Evolutionary conservation across 2,329 filamentous ascomycete species (phyloP).

Genomic region (Apiospora phragmitis): DNA sequence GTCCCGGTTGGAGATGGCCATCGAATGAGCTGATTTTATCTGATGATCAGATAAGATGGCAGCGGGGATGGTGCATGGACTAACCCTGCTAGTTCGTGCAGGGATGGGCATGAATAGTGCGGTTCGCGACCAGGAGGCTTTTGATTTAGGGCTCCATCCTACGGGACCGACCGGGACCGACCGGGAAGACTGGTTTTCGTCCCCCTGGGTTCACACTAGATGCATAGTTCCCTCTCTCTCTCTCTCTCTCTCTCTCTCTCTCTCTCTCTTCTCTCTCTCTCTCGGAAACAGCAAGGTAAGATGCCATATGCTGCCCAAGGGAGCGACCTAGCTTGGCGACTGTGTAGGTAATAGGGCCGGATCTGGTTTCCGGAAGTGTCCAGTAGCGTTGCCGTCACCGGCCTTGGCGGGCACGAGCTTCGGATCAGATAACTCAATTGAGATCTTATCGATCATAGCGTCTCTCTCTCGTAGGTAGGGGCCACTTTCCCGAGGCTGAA

Average conservation of each 20-base stretch:
- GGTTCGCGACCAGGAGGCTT: background rate
- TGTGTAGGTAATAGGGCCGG: background rate
- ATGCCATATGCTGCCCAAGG: background rate
- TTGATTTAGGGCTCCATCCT: background rate
- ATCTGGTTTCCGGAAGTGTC: background rate
- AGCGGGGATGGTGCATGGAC: conserved; percentile 4
- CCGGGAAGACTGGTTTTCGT: too few species aligned
- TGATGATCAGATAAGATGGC: conserved; percentile 26
- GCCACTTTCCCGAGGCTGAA: too few species aligned
- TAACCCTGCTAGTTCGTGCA: background rate
- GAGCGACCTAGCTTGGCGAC: background rate
- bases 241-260: too few species aligned
- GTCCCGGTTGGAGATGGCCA: background rate
- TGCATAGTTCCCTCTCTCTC: background rate
- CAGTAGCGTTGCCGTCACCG: background rate
- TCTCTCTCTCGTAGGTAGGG: background rate
- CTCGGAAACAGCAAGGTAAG: background rate
- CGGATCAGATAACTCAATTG: conserved; percentile 11
- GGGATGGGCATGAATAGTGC: background rate
- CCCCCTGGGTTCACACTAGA: background rate
- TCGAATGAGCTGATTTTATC: conserved; percentile 22
- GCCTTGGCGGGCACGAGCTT: conserved; percentile 5
- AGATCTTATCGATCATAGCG: conserved; percentile 1
- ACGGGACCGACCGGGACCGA: background rate
- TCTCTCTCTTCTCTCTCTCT: too few species aligned